Evolutionary conservation across 2,329 filamentous ascomycete species (phyloP), one percentile per base, ranked within the genome.

Genomic region (Aureobasidium melanogenum): DNA sequence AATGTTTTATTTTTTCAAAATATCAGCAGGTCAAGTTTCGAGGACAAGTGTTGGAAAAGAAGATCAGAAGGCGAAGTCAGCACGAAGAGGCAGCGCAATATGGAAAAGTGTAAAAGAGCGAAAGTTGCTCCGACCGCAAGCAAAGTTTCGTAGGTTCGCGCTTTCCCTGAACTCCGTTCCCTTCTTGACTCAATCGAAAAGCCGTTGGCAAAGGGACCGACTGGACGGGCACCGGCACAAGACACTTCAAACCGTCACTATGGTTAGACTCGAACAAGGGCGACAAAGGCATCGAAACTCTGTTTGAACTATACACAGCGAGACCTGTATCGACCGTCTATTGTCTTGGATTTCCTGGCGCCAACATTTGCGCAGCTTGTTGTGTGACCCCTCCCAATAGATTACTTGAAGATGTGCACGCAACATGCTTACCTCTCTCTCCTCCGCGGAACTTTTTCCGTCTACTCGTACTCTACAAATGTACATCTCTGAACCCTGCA

Each of bases 131-230:
- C 46, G 46, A 22, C 24, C 46, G 28, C 46, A 43, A 44, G 26
- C 38, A 43, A 43, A 55, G 52, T 56, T 44, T 44, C 9, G 39
- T 26, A 2, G n/a, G 10, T 38, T 52, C 48, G 32, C 32, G 48
- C 34, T 41, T 28, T n/a, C n/a, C 38, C 38, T 32, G 15, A 15
- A 30, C 52, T 56, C 38, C 38, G 28, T 26, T 54, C 24, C 7
- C 17, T 39, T 43, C 28, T 56, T 44, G 52, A 44, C 36, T 56
- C 52, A 24, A 34, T 52, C 30, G 14, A 19, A 54, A 55, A 43
- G 52, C 38, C 38, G 52, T 56, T 56, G 52, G 39, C 52, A 56
- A 43, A 56, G 52, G 39, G 52, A 56, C 39, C 24, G 28, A 30
- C 14, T 54, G 50, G 14, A 32, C 32, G 48, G 48, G 48, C 48